Evolutionary conservation across 495 filamentous ascomycete genomes (phyloP), one percentile per base, ranked within the genome.

Genomic region (Lentithecium fluviatile): DNA sequence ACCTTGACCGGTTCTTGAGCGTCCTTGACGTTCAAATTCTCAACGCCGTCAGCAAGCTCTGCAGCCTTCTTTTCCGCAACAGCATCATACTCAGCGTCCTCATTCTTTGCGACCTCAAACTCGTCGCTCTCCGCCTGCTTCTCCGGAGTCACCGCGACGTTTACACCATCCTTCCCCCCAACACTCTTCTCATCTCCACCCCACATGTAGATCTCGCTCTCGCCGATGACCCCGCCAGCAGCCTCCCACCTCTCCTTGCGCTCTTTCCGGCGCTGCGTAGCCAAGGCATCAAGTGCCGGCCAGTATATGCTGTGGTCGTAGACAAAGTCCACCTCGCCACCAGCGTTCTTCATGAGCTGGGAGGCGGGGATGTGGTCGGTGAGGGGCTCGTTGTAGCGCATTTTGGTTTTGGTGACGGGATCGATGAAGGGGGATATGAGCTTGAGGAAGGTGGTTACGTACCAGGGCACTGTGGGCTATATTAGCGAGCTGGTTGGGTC

Each of bases 361-460:
- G 82, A 76, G 6, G 83, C 69, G 6, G 91, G 91, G 11, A 97
- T 87, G 66, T 89, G 86, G 46, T 87, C 75, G 59, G 78, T 75
- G 74, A 94, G 80, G 66, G 95, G 87, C 67, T 95, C 88, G 75
- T 96, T 95, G 79, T 96, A 97, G 70, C 89, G 90, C 69, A 98
- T 82, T 78, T 98, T 98, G 63, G 94, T 83, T 15, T 86, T 83
- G 15, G 94, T 98, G 59, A 86, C 60, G 8, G 94, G 94, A 75
- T 98, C 94, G 71, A 98, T 96, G 73, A 97, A 97, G 25, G 93
- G 91, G 19, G 83, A 89, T 75, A 98, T 91, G 58, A 96, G 74
- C 75, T 95, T 96, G 81, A 96, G 95, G 80, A 98, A 98, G 23
- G 84, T 86, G 72, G 79, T 83, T 52, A 97, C 86, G 50, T 92